Evolutionary conservation across 805 yeast genomes (phyloP).

Genomic region (Starmerella riodocensis): DNA sequence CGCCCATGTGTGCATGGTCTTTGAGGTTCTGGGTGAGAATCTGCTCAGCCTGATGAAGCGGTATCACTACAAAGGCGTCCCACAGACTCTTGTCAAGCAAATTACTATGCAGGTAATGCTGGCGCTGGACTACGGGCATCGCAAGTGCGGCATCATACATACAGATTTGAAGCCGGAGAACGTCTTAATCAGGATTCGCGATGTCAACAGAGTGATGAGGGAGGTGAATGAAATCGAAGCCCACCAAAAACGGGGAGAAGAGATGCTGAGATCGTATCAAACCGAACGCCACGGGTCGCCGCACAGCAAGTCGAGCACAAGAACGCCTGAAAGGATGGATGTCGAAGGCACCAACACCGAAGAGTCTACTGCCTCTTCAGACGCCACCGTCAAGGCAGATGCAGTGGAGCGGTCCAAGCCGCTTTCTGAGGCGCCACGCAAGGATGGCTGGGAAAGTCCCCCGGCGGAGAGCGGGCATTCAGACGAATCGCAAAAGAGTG

Average conservation of each 20-base stretch:
- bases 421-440: no score
- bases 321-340: no score
- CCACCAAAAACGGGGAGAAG: slow-evolving; percentile 32
- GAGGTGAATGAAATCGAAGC: slow-evolving; percentile 44
- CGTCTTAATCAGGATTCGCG: slow-evolving; percentile 67
- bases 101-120: slow-evolving; percentile 64
- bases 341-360: no score
- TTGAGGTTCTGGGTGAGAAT: slow-evolving; percentile 93
- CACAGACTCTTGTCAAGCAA: slow-evolving; percentile 61
- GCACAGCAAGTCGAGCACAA: no score
- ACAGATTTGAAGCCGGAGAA: slow-evolving; percentile 67
- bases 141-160: slow-evolving; percentile 61
- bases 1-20: slow-evolving; percentile 88
- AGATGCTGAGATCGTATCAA: slow-evolving; percentile 7
- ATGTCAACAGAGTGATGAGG: slow-evolving; percentile 63
- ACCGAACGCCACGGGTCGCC: not conserved
- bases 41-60: slow-evolving; percentile 69
- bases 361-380: no score
- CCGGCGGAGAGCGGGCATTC: no score
- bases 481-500: no score
- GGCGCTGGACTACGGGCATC: slow-evolving; percentile 59
- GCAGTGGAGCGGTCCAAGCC: no score
- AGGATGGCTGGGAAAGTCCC: no score
- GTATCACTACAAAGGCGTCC: slow-evolving; percentile 68
- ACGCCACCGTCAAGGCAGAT: no score